phyloP scores from a whole-genome alignment of 2,329 filamentous ascomycete species.

The Pseudocercospora ulei region DNA sequence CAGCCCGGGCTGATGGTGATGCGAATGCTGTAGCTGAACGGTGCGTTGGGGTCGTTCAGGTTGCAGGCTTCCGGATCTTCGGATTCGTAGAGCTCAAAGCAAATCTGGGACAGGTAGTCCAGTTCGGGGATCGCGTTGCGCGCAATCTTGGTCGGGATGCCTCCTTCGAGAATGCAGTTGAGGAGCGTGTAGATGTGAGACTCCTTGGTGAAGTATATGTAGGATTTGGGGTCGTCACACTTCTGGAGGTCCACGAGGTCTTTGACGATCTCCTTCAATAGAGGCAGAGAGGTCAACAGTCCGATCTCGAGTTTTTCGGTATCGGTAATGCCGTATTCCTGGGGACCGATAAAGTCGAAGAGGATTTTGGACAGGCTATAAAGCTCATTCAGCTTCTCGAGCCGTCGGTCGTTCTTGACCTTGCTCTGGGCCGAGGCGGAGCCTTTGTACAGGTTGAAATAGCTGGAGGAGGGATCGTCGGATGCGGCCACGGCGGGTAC shows the following conservation, averaged over 20 bases:
- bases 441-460: conserved; percentile 84
- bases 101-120: conserved; percentile 94
- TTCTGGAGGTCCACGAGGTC: conserved; percentile 96
- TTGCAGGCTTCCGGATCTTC: conserved; percentile 51
- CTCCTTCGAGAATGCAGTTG: conserved; percentile 95
- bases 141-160: conserved; percentile 92
- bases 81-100: conserved; percentile 94
- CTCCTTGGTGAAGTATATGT: conserved; percentile 99
- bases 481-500: conserved; percentile 19
- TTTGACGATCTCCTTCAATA: conserved; percentile 92
- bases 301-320: conserved; percentile 98
- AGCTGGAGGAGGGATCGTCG: conserved; percentile 49
- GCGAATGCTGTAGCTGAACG: conserved; percentile 85
- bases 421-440: conserved; percentile 50
- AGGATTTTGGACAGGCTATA: conserved; percentile 90
- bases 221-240: conserved; percentile 83
- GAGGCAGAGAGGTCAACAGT: conserved; percentile 78
- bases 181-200: conserved; percentile 96
- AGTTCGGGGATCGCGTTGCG: conserved; percentile 92
- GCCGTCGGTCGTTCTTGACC: conserved; percentile 70
- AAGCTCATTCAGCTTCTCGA: conserved; percentile 81
- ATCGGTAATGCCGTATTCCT: conserved; percentile 94
- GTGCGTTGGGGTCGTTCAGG: conserved; percentile 50
- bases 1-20: conserved; percentile 94
- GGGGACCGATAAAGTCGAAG: conserved; percentile 96